These are phyloP conservation scores for Cucumis sativus DNA, from an alignment of 306 rosid species.

Conservation along the genomic window Cucumber_9930_V3 NC_026655.2:2527001-2527500, in stretches of 20 bases:
- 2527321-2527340: slow-evolving; percentile 23
- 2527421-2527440: slow-evolving; percentile 30
- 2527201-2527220: slow-evolving; percentile 50
- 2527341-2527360: slow-evolving; percentile 41
- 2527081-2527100: slow-evolving; percentile 53
- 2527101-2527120: slow-evolving; percentile 15
- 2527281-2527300: slow-evolving; percentile 58
- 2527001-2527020: slow-evolving; percentile 9
- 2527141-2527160: slow-evolving; percentile 28
- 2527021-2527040: neutral
- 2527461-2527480: slow-evolving; percentile 58
- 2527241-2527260: slow-evolving; percentile 74
- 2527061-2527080: slow-evolving; percentile 4
- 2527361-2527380: slow-evolving; percentile 40
- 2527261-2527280: slow-evolving; percentile 34
- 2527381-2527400: slow-evolving; percentile 34
- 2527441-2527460: slow-evolving; percentile 49
- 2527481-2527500: slow-evolving; percentile 55
- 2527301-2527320: slow-evolving; percentile 51
- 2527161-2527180: slow-evolving; percentile 62
- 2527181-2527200: slow-evolving; percentile 44
- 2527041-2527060: neutral
- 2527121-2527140: slow-evolving; percentile 70
- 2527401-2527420: slow-evolving; percentile 23
- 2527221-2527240: slow-evolving; percentile 61